These are phyloP conservation scores for Pyrenochaeta sp. DNA, from an alignment of 2,329 filamentous ascomycete species.

Conservation along the genomic window DNA sequence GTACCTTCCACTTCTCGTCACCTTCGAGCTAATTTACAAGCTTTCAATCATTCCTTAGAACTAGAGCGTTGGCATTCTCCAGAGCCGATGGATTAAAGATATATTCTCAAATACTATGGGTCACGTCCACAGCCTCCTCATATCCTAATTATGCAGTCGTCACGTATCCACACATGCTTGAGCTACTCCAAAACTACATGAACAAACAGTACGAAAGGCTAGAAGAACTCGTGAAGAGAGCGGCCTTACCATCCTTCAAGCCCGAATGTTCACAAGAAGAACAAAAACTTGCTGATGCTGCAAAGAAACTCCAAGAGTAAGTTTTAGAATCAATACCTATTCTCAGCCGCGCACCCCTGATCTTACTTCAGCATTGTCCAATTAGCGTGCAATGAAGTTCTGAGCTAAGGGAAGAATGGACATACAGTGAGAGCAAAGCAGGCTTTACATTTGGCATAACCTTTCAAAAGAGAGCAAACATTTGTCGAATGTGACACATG, in stretches of 20 bases:
- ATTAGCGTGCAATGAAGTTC: neutral
- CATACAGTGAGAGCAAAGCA: neutral
- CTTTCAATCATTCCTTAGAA: no score
- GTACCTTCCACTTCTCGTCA: no score
- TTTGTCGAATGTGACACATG: neutral
- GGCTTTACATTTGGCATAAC: neutral
- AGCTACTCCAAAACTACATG: constrained; percentile 1
- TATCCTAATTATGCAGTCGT: no score
- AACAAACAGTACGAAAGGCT: constrained; percentile 7
- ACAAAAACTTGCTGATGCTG: neutral
- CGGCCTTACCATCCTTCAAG: neutral
- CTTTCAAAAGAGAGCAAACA: neutral
- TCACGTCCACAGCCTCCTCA: no score
- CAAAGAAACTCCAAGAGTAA: neutral
- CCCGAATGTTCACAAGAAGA: neutral
- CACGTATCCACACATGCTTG: neutral
- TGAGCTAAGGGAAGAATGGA: neutral
- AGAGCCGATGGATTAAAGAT: no score
- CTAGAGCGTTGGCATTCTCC: no score
- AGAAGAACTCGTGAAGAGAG: constrained; percentile 5
- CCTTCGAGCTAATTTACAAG: no score
- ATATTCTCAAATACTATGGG: no score
- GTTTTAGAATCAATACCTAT: neutral
- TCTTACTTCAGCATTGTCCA: neutral
- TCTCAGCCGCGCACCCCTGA: neutral